Percentiles rank a stretch among this genome's conserved stretches.
These are phyloP conservation scores for Dalechampia spathulata DNA, from an alignment of 441 rosid species.

Conservation along the genomic window DNA sequence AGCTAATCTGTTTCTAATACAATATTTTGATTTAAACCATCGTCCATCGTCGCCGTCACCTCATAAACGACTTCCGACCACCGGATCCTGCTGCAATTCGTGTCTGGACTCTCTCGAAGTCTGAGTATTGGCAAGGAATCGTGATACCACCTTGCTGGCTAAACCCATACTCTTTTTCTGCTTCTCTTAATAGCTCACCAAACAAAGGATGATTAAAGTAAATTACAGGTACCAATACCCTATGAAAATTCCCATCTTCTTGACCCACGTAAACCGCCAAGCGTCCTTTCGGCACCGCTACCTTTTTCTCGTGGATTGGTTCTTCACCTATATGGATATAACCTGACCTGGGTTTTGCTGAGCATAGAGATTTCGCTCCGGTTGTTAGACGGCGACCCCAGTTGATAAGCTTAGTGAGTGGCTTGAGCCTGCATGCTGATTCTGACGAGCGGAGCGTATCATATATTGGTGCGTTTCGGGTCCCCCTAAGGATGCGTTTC, in stretches of 20 bases:
- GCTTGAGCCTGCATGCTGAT: constrained; percentile 17
- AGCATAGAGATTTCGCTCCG: constrained; percentile 35
- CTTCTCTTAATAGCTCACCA: constrained; percentile 54
- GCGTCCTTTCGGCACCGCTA: constrained; percentile 58
- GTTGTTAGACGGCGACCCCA: constrained; percentile 54
- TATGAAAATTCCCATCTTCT: constrained; percentile 52
- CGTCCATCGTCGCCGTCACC: no score
- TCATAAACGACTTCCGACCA: no score
- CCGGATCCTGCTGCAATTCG: constrained; percentile 44
- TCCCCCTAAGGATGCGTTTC: constrained; percentile 30
- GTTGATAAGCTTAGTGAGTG: constrained; percentile 39
- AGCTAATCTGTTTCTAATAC: no score
- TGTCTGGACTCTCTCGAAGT: constrained; percentile 67
- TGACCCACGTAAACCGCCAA: constrained; percentile 74
- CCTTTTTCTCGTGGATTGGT: constrained; percentile 16
- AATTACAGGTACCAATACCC: constrained; percentile 74
- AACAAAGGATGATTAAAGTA: constrained; percentile 89
- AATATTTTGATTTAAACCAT: no score
- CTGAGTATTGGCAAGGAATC: constrained; percentile 71
- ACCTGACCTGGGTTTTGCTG: constrained; percentile 28
- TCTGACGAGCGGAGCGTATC: constrained; percentile 17
- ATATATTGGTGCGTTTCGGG: constrained; percentile 24
- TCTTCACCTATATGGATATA: constrained; percentile 30
- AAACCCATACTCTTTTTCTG: constrained; percentile 71
- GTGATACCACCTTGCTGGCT: constrained; percentile 76